phyloP scores from a whole-genome alignment of 306 rosid genomes.

The Crotalaria pallida region DNA sequence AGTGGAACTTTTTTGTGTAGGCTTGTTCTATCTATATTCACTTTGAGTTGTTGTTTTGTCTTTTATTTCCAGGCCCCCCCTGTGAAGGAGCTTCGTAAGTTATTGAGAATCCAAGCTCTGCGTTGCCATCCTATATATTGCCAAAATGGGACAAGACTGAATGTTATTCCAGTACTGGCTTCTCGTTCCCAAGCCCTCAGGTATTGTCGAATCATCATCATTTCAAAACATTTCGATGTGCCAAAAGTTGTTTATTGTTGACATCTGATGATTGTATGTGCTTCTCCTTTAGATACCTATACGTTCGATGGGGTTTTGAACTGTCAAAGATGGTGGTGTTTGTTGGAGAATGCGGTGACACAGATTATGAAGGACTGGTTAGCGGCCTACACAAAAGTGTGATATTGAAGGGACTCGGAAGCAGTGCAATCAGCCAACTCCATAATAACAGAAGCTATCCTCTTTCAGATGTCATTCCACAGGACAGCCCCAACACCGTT shows the following conservation, averaged over 20 bases:
- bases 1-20: not conserved
- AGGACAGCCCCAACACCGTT: conserved; percentile 63
- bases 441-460: conserved; percentile 84
- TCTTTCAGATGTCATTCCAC: conserved; percentile 76
- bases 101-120: conserved; percentile 88
- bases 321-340: conserved; percentile 89
- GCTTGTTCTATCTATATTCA: conserved; percentile 1
- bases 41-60: not conserved
- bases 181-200: conserved; percentile 99
- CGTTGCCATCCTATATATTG: conserved; percentile 93
- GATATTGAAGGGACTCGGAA: conserved; percentile 70
- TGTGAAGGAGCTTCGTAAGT: conserved; percentile 79
- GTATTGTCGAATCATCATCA: conserved; percentile 38
- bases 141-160: conserved; percentile 80
- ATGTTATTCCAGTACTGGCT: conserved; percentile 90
- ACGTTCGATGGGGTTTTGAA: conserved; percentile 93
- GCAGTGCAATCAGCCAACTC: conserved; percentile 58
- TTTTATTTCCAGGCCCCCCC: conserved; percentile 59
- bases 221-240: not conserved
- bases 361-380: conserved; percentile 92
- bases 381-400: conserved; percentile 83
- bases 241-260: conserved; percentile 3
- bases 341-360: conserved; percentile 92
- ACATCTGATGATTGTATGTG: conserved; percentile 16
- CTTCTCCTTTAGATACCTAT: conserved; percentile 67